Base-by-base conservation (phyloP, 2,329 filamentous ascomycete species). In the Phoma sp. region DNA sequence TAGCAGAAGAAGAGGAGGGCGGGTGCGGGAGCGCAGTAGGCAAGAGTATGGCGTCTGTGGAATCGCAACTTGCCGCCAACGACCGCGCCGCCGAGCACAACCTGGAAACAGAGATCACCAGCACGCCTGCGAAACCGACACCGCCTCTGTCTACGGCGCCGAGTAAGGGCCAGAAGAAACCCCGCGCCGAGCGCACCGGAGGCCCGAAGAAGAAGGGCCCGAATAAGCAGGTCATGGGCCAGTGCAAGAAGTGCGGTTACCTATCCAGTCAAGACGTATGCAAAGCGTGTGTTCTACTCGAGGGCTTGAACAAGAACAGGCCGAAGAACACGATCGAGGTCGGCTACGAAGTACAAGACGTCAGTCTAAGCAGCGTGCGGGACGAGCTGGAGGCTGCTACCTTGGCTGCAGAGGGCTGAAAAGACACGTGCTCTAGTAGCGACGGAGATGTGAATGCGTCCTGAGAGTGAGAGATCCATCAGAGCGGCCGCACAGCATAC, bases 221-320 rank as follows among this genome's bases (percentile, higher is more conserved):
- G 0, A 48, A 61, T 2, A 77, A 82, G 83, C 91, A 93, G 74
- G 87, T 87, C 12, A 83, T 97, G 63, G 91, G 93, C 1, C 88
- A 87, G 60, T 99, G 95, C 70, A 85, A 88, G 68, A 88, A 86
- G 46, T 99, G 95, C 66, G 95, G 95, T 12, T 99, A 98, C 73
- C 90, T 99, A 75, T 96, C 95, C 2, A 97, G 93, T 66, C 95
- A 99, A 75, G 84, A 86, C 25, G 85, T 97, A 32, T 99, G 95
- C 77, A 96, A 99, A 76, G 95, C 95, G 0, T 99, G 95, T 73
- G 89, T 87, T 57, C 79, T 99, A 37, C 83, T 99, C 2, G 93
- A 98, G 65, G 91, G 90, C 0, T 75, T 99, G 40, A 99, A 99
- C 72, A 97, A 95, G 67, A 85, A 80, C 57, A 64, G 80, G 10